Base-by-base conservation (phyloP, 1,284 basidiomycete genomes). In the Apiotrichum brassicae region DNA sequence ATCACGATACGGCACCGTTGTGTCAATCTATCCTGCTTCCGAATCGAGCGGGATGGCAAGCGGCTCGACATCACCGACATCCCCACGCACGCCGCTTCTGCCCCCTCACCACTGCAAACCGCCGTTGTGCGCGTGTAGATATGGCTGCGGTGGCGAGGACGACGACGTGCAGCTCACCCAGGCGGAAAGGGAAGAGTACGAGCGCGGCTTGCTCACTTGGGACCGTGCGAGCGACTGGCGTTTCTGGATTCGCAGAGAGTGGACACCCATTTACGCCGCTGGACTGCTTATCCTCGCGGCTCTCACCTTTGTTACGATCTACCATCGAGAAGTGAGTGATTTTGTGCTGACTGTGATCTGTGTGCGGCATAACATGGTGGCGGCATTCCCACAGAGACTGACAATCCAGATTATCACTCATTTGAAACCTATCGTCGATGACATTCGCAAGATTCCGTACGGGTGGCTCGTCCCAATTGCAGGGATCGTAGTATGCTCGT, bases 401-500 rank as follows among this genome's bases (percentile, higher is more conserved):
- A 1, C 22, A 6, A 25, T 5, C 12, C 50, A 60, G 56, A 61
- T 64, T 44, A 61, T 64, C 43, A 46, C 60, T 30, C 56, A 48
- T 49, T 48, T 66, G 20, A 59, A 58, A 37, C 64, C 64, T 6
- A 46, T 61, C 20, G 60, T 57, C 19, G 49, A 50, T 22, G 48
- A 50, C 14, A 22, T 64, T 39, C 48, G 53, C 13, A 30, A 43
- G 7, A 23, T 62, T 23, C 51, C 51, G n/a, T 62, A 49, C 12
- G 68, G 68, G 6, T 74, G 65, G 58, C 30, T 62, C 20, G 62
- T 70, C 13, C 70, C 71, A 3, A 64, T 68, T 24, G 62, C 56
- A 6, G 60, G 70, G 24, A 61, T 75, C 28, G 62, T 74, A 49
- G 63, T 74, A 34, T 58, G 75, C 35, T 68, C 65, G 11, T 74